Percentiles rank a stretch among this genome's conserved stretches.
These are phyloP conservation scores for Sordariomycetes sp. DNA, from an alignment of 2,329 filamentous ascomycete genomes.

Conservation along the genomic window DNA sequence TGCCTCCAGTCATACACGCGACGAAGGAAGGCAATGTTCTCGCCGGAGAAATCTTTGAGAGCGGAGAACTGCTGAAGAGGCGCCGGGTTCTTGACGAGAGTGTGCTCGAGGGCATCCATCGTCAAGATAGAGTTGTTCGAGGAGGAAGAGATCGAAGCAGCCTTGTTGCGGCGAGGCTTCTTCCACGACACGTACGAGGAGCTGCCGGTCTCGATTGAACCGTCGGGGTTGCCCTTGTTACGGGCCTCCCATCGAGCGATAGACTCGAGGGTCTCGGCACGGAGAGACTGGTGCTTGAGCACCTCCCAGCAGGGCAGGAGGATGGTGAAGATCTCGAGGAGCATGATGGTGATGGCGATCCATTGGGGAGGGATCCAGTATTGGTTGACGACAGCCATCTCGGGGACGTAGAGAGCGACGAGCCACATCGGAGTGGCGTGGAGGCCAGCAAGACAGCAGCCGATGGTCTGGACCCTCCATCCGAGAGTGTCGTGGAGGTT, in stretches of 20 bases:
- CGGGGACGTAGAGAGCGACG: slow-evolving; percentile 43
- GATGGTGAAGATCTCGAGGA: slow-evolving; percentile 52
- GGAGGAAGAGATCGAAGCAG: slow-evolving; percentile 23
- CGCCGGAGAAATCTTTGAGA: slow-evolving; percentile 57
- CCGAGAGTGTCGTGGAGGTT: slow-evolving; percentile 55
- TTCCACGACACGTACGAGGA: slow-evolving; percentile 19
- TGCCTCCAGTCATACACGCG: slow-evolving; percentile 35
- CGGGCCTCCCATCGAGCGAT: slow-evolving; percentile 34
- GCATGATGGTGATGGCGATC: slow-evolving; percentile 43
- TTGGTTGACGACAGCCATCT: slow-evolving; percentile 40
- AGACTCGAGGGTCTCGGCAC: slow-evolving; percentile 31
- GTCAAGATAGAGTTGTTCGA: slow-evolving; percentile 30
- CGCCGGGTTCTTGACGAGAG: slow-evolving; percentile 47
- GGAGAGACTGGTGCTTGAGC: slow-evolving; percentile 27
- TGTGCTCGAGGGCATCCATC: slow-evolving; percentile 54
- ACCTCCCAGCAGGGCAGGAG: slow-evolving; percentile 54
- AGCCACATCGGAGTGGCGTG: slow-evolving; percentile 62
- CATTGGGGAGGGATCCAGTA: slow-evolving; percentile 54
- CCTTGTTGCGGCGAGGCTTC: slow-evolving; percentile 21
- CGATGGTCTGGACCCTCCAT: slow-evolving; percentile 54
- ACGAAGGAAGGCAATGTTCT: slow-evolving; percentile 60
- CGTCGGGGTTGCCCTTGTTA: slow-evolving; percentile 18
- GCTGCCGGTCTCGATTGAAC: slow-evolving; percentile 15
- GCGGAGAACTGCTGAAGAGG: slow-evolving; percentile 57
- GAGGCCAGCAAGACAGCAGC: slow-evolving; percentile 36